Percentiles rank a stretch among this genome's conserved stretches.
Evolutionary conservation across 768 basidiomycete genomes (phyloP).

Genomic region (Neoboletus subvelutipes): DNA sequence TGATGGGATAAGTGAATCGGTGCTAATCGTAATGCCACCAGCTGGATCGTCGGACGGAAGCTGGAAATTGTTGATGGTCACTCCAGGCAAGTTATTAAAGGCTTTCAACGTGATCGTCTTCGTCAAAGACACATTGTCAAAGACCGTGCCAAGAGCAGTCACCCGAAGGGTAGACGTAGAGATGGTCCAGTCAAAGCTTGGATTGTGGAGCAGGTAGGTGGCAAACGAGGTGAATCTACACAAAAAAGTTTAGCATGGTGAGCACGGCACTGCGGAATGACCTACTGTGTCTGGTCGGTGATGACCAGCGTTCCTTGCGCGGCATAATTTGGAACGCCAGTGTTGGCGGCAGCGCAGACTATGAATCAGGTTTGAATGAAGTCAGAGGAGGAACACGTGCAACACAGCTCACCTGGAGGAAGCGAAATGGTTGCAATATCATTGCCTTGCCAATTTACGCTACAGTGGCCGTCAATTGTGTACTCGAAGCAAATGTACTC

Average conservation of each 20-base stretch:
- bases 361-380: neutral
- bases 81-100: constrained; percentile 68
- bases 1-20: constrained; percentile 65
- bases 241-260: neutral
- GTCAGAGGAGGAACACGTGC: neutral
- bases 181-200: constrained; percentile 67
- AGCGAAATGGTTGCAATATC: constrained; percentile 63
- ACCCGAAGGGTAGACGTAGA: constrained; percentile 63
- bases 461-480: constrained; percentile 21
- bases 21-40: constrained; percentile 70
- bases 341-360: constrained; percentile 70
- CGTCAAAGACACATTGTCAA: constrained; percentile 59
- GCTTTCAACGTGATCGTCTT: constrained; percentile 66
- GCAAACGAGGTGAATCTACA: constrained; percentile 64
- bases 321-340: constrained; percentile 62
- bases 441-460: constrained; percentile 62
- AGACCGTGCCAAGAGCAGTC: constrained; percentile 65
- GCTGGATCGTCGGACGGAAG: constrained; percentile 65
- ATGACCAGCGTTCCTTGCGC: constrained; percentile 55
- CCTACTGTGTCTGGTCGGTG: constrained; percentile 49
- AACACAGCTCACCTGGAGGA: constrained; percentile 45
- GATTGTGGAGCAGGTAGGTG: constrained; percentile 61
- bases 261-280: neutral
- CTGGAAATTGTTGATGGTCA: constrained; percentile 69
- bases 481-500: neutral